Conservation (phyloP, 176 grass and related monocot genomes). For the Bothriochloa decipiens region DNA sequence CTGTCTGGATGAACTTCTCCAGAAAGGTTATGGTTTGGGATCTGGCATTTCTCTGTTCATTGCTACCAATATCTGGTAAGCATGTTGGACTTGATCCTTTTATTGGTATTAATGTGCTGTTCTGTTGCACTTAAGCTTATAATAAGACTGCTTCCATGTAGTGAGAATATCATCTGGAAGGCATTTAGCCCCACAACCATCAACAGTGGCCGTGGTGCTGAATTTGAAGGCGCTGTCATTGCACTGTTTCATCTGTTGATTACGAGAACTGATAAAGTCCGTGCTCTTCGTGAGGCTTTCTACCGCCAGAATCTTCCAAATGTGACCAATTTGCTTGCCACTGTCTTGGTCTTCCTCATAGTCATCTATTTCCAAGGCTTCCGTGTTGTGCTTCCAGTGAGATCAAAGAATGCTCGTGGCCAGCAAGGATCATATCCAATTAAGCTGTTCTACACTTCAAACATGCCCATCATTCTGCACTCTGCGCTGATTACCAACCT, state of each 20-base stretch:
- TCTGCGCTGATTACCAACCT: conserved; percentile 92
- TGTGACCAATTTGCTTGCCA: conserved; percentile 94
- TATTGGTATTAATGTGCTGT: conserved; percentile 8
- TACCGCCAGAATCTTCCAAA: conserved; percentile 97
- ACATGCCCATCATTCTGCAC: conserved; percentile 98
- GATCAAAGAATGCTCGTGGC: conserved; percentile 88
- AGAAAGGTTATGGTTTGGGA: conserved; percentile 99
- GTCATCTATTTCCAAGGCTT: conserved; percentile 99
- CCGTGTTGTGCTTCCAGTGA: conserved; percentile 91
- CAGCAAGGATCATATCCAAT: conserved; percentile 98
- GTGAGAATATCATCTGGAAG: conserved; percentile 99
- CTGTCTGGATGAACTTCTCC: conserved; percentile 94
- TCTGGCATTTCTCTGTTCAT: conserved; percentile 98
- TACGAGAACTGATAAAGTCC: conserved; percentile 88
- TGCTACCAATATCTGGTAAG: conserved; percentile 97
- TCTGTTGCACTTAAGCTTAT: conserved; percentile 25
- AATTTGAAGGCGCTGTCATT: conserved; percentile 97
- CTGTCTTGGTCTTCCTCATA: conserved; percentile 91
- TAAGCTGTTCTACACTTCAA: conserved; percentile 96
- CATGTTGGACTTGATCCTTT: conserved; percentile 12
- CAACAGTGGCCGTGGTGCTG: conserved; percentile 87
- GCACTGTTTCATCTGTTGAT: conserved; percentile 93
- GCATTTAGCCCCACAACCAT: conserved; percentile 97
- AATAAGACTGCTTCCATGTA: conserved; percentile 39
- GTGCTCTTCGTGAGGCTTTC: conserved; percentile 85